Conservation (phyloP, 345 rosid genomes). For the Triadica sebifera region DNA sequence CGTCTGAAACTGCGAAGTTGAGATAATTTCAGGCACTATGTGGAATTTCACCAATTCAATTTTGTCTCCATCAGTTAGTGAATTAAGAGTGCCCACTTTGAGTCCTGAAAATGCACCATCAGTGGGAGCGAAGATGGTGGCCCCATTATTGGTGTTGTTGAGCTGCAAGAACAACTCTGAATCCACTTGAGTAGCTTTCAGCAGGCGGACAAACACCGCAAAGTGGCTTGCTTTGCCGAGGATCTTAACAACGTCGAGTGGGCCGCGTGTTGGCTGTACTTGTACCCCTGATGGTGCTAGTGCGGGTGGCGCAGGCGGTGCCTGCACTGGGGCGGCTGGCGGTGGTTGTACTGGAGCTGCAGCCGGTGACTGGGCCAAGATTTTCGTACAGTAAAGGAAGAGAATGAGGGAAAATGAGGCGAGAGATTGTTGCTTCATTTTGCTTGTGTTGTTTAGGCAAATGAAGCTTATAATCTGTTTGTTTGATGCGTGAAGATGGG, state of each 20-base stretch:
- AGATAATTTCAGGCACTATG: slow-evolving; percentile 28
- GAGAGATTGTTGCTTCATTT: slow-evolving; percentile 8
- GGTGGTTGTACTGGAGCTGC: slow-evolving; percentile 4
- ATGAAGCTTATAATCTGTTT: too few relatives aligned
- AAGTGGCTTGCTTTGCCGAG: slow-evolving; percentile 16
- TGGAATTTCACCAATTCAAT: slow-evolving; percentile 38
- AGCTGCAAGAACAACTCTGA: slow-evolving; percentile 11
- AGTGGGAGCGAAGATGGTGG: slow-evolving; percentile 20
- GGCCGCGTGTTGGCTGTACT: background rate
- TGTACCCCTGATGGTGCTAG: background rate
- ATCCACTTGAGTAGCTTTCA: slow-evolving; percentile 17
- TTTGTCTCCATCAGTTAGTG: slow-evolving; percentile 26
- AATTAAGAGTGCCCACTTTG: slow-evolving; percentile 14
- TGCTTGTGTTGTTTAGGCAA: background rate
- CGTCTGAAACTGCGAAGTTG: slow-evolving; percentile 36
- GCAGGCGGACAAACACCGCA: slow-evolving; percentile 15
- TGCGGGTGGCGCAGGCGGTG: background rate
- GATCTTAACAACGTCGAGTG: slow-evolving; percentile 5
- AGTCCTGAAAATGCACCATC: slow-evolving; percentile 25
- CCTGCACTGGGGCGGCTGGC: background rate
- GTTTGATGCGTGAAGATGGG: too few relatives aligned
- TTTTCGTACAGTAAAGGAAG: background rate
- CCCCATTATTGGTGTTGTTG: slow-evolving; percentile 16
- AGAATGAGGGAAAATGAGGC: slow-evolving; percentile 4
- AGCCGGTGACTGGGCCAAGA: slow-evolving; percentile 9